Percentiles rank a stretch among this genome's conserved stretches.
Evolutionary conservation across 345 rosid genomes (phyloP).

Genomic region (Cardiospermum halicacabum): DNA sequence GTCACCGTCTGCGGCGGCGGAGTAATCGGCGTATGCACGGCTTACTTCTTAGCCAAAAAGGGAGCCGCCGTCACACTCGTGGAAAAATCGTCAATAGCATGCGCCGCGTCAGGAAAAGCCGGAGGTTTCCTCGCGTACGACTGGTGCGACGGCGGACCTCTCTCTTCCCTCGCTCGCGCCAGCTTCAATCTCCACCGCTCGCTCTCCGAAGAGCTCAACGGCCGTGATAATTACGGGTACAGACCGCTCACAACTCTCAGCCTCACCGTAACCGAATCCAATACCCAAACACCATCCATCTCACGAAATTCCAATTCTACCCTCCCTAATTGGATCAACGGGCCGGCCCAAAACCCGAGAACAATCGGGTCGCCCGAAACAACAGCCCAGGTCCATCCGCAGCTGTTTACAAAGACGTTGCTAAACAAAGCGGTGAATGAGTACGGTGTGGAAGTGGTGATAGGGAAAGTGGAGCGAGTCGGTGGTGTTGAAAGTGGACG

Average conservation of each 20-base stretch:
- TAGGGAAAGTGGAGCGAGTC: constrained; percentile 55
- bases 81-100: constrained; percentile 74
- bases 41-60: constrained; percentile 72
- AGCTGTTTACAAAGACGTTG: constrained; percentile 57
- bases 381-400: constrained; percentile 85
- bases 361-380: constrained; percentile 62
- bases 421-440: constrained; percentile 50
- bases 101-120: constrained; percentile 89
- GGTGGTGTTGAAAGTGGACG: constrained; percentile 39
- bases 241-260: constrained; percentile 64
- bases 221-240: constrained; percentile 69
- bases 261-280: constrained; percentile 53
- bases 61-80: constrained; percentile 67
- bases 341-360: constrained; percentile 38
- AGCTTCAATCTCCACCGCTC: constrained; percentile 85
- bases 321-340: constrained; percentile 75
- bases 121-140: constrained; percentile 89
- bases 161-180: constrained; percentile 59
- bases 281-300: constrained; percentile 10
- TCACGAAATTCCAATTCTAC: neutral
- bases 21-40: constrained; percentile 80
- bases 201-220: constrained; percentile 67
- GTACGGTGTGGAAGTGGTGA: constrained; percentile 65
- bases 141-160: constrained; percentile 79
- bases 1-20: constrained; percentile 80